These are phyloP conservation scores for Xanthoparmelia taractica DNA, from an alignment of 495 filamentous ascomycete species.

Conservation along the genomic window DNA sequence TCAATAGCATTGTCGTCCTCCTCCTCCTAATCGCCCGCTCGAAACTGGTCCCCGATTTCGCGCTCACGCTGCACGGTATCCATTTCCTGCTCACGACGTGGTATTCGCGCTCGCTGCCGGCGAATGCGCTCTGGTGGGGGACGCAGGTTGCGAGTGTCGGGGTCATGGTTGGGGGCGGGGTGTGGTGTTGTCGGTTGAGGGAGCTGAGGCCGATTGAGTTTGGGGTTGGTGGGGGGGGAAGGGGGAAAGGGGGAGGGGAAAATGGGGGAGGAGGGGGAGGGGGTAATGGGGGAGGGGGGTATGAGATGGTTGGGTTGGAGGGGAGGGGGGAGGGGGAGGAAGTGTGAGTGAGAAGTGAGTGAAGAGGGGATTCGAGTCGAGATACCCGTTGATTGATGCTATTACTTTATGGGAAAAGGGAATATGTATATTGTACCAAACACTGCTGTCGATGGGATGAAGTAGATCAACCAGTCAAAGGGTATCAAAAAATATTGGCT, in stretches of 20 bases:
- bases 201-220: slow-evolving; percentile 86
- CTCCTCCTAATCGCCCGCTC: slow-evolving; percentile 25
- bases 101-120: slow-evolving; percentile 67
- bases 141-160: slow-evolving; percentile 61
- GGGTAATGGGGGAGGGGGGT: neutral
- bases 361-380: neutral
- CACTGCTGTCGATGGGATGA: neutral
- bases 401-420: neutral
- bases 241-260: slow-evolving; percentile 26
- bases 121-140: slow-evolving; percentile 79
- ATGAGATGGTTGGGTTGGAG: no score
- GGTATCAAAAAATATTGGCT: neutral
- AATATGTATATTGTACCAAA: neutral
- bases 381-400: neutral
- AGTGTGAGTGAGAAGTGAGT: neutral
- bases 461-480: neutral
- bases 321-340: slow-evolving; percentile 3
- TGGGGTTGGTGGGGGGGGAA: slow-evolving; percentile 68
- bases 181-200: slow-evolving; percentile 85
- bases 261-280: neutral
- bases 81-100: slow-evolving; percentile 37
- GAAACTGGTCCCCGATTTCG: slow-evolving; percentile 61
- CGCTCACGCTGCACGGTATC: slow-evolving; percentile 51
- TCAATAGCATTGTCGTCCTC: slow-evolving; percentile 21
- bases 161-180: slow-evolving; percentile 64